Evolutionary conservation across 2,329 filamentous ascomycete species (phyloP).

Genomic region (Aspergillus tanneri): DNA sequence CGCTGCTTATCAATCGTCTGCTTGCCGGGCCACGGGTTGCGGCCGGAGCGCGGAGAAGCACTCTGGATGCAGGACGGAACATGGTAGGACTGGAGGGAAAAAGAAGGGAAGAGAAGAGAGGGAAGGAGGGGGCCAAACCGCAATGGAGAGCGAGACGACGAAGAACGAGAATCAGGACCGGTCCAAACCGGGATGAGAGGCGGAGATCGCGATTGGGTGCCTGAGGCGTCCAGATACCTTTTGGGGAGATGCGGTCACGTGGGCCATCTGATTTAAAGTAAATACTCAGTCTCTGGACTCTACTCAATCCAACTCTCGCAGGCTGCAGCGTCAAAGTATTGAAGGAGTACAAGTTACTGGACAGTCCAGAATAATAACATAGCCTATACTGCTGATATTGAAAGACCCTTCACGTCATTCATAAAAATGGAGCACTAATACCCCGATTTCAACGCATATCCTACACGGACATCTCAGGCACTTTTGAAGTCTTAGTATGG

Average conservation of each 20-base stretch:
- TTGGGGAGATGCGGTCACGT: neutral
- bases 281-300: no score
- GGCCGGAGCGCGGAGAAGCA: constrained; percentile 40
- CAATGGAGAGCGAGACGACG: neutral
- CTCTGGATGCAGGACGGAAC: constrained; percentile 54
- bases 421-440: no score
- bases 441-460: no score
- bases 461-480: no score
- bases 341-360: no score
- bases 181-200: neutral
- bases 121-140: neutral
- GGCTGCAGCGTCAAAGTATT: no score
- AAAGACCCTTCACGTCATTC: no score
- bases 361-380: no score
- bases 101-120: constrained; percentile 4
- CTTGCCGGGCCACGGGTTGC: constrained; percentile 32
- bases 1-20: constrained; percentile 57
- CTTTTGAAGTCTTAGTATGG: no score
- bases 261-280: no score
- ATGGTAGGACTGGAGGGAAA: constrained; percentile 34
- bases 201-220: neutral
- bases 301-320: no score
- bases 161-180: neutral
- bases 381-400: no score
- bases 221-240: neutral